These are phyloP conservation scores for Diaporthe longicolla DNA, from an alignment of 2,329 filamentous ascomycete genomes.

Conservation along the genomic window DNA sequence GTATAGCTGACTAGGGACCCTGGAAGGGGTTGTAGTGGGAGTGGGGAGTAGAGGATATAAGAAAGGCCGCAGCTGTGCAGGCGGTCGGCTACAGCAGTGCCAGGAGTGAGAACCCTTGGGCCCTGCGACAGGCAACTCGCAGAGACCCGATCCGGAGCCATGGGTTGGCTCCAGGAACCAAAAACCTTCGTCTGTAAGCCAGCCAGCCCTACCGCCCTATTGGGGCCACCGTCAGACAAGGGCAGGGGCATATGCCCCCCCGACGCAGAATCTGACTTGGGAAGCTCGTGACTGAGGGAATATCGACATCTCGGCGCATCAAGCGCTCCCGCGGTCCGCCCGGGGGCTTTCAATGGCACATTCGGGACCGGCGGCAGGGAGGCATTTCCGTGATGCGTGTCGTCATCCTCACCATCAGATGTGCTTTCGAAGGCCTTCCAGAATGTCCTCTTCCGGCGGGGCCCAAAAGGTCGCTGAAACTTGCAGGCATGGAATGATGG, in stretches of 20 bases:
- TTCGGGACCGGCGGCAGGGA: not conserved
- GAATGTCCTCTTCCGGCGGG: not conserved
- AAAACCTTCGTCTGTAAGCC: constrained; percentile 3
- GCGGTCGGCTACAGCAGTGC: constrained; percentile 28
- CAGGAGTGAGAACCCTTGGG: constrained; percentile 17
- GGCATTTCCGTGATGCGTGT: not conserved
- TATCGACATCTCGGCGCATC: not conserved
- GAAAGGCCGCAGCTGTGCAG: not conserved
- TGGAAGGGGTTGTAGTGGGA: too few species aligned
- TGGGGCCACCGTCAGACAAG: constrained; percentile 31
- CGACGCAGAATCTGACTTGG: not conserved
- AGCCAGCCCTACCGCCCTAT: constrained; percentile 31
- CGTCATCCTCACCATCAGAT: not conserved
- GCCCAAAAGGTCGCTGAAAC: not conserved
- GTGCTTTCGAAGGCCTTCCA: not conserved
- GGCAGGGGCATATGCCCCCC: constrained; percentile 14
- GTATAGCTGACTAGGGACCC: too few species aligned
- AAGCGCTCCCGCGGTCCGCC: constrained; percentile 2
- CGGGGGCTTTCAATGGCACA: not conserved
- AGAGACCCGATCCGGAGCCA: constrained; percentile 15
- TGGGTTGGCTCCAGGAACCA: constrained; percentile 32
- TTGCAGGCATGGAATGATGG: constrained; percentile 14
- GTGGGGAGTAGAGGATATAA: too few species aligned
- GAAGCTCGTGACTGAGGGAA: constrained; percentile 2
- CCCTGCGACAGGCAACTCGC: not conserved